A percentile compares a stretch with the other conserved stretches of the same genome.
phyloP scores from a whole-genome alignment of 352 stramenopile species.

The Pythium rishiriense region DNA sequence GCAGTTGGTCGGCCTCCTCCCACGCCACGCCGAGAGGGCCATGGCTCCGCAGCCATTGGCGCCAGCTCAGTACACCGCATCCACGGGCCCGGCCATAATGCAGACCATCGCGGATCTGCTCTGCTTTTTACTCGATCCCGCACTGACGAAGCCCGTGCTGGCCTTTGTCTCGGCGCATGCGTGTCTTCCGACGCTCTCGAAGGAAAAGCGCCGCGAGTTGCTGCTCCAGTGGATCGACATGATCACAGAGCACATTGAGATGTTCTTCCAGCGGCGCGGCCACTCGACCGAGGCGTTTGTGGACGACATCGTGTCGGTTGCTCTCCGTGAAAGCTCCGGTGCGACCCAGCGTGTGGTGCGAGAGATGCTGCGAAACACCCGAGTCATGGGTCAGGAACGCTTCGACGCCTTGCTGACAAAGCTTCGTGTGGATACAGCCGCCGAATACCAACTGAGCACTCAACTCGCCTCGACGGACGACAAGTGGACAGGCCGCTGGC shows the following conservation, averaged over 20 bases:
- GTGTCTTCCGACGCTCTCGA: neutral
- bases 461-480: neutral
- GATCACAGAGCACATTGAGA: conserved; percentile 14
- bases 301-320: conserved; percentile 20
- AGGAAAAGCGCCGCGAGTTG: neutral
- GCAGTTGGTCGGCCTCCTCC: conserved; percentile 8
- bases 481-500: conserved; percentile 13
- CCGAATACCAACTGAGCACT: neutral
- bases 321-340: neutral
- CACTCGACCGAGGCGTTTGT: conserved; percentile 17
- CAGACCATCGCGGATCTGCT: conserved; percentile 5
- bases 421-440: neutral
- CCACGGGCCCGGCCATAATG: conserved; percentile 2
- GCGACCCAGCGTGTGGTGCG: neutral
- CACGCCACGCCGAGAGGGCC: neutral
- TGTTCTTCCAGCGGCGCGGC: conserved; percentile 10
- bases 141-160: neutral
- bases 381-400: conserved; percentile 8
- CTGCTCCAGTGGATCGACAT: conserved; percentile 20
- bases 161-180: conserved; percentile 8
- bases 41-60: neutral
- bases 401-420: conserved; percentile 14
- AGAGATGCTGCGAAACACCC: conserved; percentile 20
- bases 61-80: neutral
- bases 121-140: conserved; percentile 11